Evolutionary conservation across 1,284 basidiomycete species (phyloP), one percentile per base, ranked within the genome.

Genomic region (Puccinia horiana): DNA sequence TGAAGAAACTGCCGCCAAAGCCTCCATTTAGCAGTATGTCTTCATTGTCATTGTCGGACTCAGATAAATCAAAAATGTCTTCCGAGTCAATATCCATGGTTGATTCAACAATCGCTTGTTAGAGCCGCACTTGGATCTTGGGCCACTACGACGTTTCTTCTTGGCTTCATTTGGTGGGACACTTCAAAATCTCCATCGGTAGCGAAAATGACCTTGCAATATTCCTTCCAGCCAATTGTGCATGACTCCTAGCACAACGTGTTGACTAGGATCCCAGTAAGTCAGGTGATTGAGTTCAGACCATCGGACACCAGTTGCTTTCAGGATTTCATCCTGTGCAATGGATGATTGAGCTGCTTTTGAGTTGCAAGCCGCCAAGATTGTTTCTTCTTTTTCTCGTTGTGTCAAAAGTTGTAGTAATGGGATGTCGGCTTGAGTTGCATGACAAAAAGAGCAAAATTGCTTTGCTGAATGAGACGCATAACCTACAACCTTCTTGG

Each of bases 181-280:
- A 9, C 16, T 4, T 14, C 35, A 42, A 58, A 76, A 56, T 16
- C 12, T 49, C 76, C 76, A 79, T 54, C 37, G 29, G 5, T 70
- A 35, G 2, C 65, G 29, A 79, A 79, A 79, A 37, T 79, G 76
- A 42, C 61, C 29, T 26, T 54, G 61, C 5, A 70, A 32, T 37
- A 69, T 35, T 0, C 58, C 76, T 67, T 67, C 61, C 42, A 65
- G 61, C 58, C 56, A 77, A 26, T 76, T 76, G 9, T 76, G 75
- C 56, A 77, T 77, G 0, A 77, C 54, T 65, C 76, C 76, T n/a
- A 79, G 42, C 5, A 61, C 76, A 32, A 79, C 16, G 37, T 63
- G 47, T 0, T 35, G 14, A 26, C 56, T 63, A 23, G 76, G 76
- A 32, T 79, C 65, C 76, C 63, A 79, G 56, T 79, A 79, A 0